Conservation (phyloP, 495 filamentous ascomycete species). For the Talaromyces adpressus region DNA sequence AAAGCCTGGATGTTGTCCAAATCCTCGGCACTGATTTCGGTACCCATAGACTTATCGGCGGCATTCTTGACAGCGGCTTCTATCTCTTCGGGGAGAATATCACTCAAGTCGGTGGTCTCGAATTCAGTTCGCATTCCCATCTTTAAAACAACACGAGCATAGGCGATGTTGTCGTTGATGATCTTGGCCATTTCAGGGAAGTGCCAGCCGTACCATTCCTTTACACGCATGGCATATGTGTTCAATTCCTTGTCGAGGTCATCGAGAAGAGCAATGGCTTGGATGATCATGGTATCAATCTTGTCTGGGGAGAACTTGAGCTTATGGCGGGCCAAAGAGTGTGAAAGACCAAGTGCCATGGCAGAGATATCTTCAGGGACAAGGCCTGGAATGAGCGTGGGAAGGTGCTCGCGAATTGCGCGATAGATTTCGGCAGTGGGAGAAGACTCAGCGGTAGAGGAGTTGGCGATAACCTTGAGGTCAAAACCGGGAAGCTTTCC, state of each 20-base stretch:
- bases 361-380: slow-evolving; percentile 76
- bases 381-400: slow-evolving; percentile 86
- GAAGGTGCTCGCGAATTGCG: slow-evolving; percentile 83
- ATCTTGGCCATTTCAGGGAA: slow-evolving; percentile 97
- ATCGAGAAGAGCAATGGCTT: slow-evolving; percentile 88
- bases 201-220: slow-evolving; percentile 99
- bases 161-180: slow-evolving; percentile 96
- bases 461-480: slow-evolving; percentile 81
- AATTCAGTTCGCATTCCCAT: slow-evolving; percentile 83
- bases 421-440: slow-evolving; percentile 73
- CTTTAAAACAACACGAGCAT: slow-evolving; percentile 74
- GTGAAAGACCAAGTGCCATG: slow-evolving; percentile 92
- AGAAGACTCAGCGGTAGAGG: slow-evolving; percentile 59
- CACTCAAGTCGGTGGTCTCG: slow-evolving; percentile 68
- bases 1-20: slow-evolving; percentile 84
- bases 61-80: slow-evolving; percentile 86
- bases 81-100: slow-evolving; percentile 94
- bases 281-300: slow-evolving; percentile 99
- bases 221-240: slow-evolving; percentile 96
- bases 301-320: slow-evolving; percentile 99
- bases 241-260: slow-evolving; percentile 98
- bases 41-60: slow-evolving; percentile 96
- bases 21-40: slow-evolving; percentile 86
- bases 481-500: slow-evolving; percentile 83
- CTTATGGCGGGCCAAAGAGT: slow-evolving; percentile 96